Base-by-base conservation (phyloP, 345 rosid species). In the Linum usitatissimum region DNA sequence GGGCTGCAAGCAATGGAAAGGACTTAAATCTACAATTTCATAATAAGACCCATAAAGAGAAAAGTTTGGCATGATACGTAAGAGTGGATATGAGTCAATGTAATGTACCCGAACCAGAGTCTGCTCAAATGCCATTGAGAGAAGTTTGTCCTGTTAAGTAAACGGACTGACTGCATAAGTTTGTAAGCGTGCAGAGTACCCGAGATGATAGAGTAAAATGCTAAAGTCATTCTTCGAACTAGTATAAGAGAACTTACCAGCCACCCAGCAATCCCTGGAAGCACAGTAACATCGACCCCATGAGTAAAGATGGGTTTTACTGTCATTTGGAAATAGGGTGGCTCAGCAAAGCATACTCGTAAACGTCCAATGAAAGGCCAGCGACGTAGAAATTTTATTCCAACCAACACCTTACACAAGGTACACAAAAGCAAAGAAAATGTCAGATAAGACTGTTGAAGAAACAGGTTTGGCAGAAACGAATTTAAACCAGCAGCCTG, bases 251-350 rank as follows among this genome's bases (percentile, higher is more conserved):
- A 63, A 84, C 91, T 81, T 78, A 93, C 99, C 15, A 93, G 88
- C 99, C 97, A 93, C 68, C 96, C 99, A 60, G 96, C 95, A 66
- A 93, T 82, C 53, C 96, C 96, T 51, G 99, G 99, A 79, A 93
- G 79, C 60, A 74, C 95, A 28, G 97, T 70, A 55, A 90, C 94
- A 76, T 93, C 90, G 62, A 93, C 68, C 63, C 99, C 97, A 65
- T 77, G 91, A 28, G 83, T 71, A 66, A 71, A 76, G 61, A 93
- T 36, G 45, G 99, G 97, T 72, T 87, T 93, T 51, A 86, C 96
- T 21, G 86, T 84, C 94, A 90, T 84, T 72, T 93, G 96, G 71
- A 90, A 90, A 73, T 87, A 87, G 28, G 99, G 99, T 45, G 97
- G 97, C 82, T 90, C 99, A 19, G 85, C 83, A 73, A 90, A 93